phyloP scores from a whole-genome alignment of 140 eudicot genomes.

The Senecio squalidus region DNA sequence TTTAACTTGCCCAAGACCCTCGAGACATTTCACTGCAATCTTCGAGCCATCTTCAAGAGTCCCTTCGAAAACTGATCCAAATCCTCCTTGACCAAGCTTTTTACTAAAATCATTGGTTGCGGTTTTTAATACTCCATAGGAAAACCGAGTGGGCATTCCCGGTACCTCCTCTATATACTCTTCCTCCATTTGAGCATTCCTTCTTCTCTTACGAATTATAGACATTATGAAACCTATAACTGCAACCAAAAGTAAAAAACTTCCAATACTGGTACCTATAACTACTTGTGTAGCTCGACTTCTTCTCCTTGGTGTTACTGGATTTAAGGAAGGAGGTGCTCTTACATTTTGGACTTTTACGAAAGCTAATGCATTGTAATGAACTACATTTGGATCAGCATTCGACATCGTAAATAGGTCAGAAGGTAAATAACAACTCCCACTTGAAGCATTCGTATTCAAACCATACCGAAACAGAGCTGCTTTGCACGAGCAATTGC shows the following conservation, averaged over 20 bases:
- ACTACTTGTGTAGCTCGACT: not conserved
- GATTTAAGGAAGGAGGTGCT: not conserved
- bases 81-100: constrained; percentile 30
- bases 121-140: not conserved
- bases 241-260: constrained; percentile 3
- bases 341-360: constrained; percentile 24
- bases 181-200: constrained; percentile 8
- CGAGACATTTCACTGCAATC: constrained; percentile 29
- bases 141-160: constrained; percentile 28
- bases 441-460: constrained; percentile 7
- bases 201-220: not conserved
- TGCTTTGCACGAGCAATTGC: constrained; percentile 39
- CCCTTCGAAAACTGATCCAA: constrained; percentile 33
- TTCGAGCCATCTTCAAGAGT: constrained; percentile 13
- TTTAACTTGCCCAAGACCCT: not conserved
- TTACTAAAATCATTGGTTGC: constrained; percentile 22
- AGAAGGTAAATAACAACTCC: constrained; percentile 27
- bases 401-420: constrained; percentile 25
- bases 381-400: not conserved
- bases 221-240: not conserved
- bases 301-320: not conserved
- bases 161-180: constrained; percentile 17
- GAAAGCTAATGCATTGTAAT: constrained; percentile 10
- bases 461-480: constrained; percentile 21
- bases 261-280: constrained; percentile 9